A percentile compares a stretch with the other conserved stretches of the same genome.
These are phyloP conservation scores for Moesziomyces sp. DNA, from an alignment of 1,284 basidiomycete species.

Conservation along the genomic window DNA sequence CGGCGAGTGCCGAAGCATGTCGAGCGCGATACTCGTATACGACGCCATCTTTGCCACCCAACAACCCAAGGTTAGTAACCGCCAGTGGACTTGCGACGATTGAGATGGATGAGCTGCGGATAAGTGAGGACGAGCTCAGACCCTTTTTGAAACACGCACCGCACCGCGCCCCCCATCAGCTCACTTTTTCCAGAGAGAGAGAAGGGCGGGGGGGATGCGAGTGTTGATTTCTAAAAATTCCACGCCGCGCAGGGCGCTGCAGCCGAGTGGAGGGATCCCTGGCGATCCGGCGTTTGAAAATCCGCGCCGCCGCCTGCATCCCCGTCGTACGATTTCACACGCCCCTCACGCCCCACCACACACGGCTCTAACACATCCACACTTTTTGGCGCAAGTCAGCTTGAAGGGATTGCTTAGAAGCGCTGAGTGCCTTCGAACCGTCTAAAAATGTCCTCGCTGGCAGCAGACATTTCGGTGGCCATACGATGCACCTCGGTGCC, in stretches of 20 bases:
- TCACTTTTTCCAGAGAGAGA: not conserved
- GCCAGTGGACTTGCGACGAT: too few species aligned
- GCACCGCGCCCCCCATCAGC: conserved; percentile 5
- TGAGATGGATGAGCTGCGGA: too few species aligned
- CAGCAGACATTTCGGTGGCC: conserved; percentile 63
- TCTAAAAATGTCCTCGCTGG: conserved; percentile 55
- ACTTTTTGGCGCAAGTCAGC: not conserved
- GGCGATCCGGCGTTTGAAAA: conserved; percentile 14
- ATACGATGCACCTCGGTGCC: conserved; percentile 64
- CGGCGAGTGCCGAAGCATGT: conserved; percentile 14
- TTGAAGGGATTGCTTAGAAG: conserved; percentile 7
- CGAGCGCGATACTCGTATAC: conserved; percentile 17
- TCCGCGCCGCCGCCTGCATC: too few species aligned
- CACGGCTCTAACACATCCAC: not conserved
- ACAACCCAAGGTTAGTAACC: too few species aligned
- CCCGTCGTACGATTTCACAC: conserved; percentile 1
- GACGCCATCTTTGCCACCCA: conserved; percentile 23
- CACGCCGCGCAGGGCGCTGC: too few species aligned
- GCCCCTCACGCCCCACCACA: not conserved
- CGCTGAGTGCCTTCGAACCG: conserved; percentile 49
- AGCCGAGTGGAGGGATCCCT: too few species aligned
- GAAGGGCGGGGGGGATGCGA: too few species aligned
- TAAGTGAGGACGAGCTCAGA: too few species aligned
- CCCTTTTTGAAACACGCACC: too few species aligned
- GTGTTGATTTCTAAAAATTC: too few species aligned